Percentiles rank a stretch among this genome's conserved stretches.
These are phyloP conservation scores for Ceratocystis variospora DNA, from an alignment of 2,329 filamentous ascomycete species.

Conservation along the genomic window DNA sequence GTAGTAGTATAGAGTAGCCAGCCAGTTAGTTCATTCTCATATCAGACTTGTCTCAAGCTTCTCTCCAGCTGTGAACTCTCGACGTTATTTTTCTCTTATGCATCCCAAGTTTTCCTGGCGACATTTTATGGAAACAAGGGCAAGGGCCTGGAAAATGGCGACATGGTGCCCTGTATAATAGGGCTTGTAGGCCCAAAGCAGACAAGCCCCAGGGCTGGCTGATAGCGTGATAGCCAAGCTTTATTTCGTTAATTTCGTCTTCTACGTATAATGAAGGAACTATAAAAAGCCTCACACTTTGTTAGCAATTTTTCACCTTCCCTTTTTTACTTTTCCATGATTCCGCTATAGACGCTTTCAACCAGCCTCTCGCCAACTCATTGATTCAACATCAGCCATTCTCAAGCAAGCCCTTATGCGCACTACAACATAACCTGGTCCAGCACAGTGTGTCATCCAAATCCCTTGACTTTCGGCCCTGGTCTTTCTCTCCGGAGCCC, in stretches of 20 bases:
- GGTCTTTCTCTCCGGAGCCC: background rate
- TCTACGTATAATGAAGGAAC: background rate
- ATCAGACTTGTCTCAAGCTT: too few species aligned
- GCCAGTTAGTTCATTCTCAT: too few species aligned
- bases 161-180: too few species aligned
- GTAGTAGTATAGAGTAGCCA: too few species aligned
- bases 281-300: background rate
- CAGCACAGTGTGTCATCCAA: background rate
- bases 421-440: background rate
- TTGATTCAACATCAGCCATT: constrained; percentile 4
- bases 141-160: too few species aligned
- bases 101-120: too few species aligned
- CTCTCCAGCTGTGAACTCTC: too few species aligned
- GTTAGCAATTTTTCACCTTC: background rate
- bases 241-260: background rate
- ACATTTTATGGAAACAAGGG: too few species aligned
- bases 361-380: background rate
- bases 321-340: background rate
- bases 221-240: background rate
- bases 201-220: background rate
- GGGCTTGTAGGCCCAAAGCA: background rate
- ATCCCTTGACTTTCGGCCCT: background rate
- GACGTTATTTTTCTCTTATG: too few species aligned
- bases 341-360: background rate
- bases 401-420: background rate